Evolutionary conservation across 2,329 filamentous ascomycete genomes (phyloP), one percentile per base, ranked within the genome.

Genomic region (Nemania sp.): DNA sequence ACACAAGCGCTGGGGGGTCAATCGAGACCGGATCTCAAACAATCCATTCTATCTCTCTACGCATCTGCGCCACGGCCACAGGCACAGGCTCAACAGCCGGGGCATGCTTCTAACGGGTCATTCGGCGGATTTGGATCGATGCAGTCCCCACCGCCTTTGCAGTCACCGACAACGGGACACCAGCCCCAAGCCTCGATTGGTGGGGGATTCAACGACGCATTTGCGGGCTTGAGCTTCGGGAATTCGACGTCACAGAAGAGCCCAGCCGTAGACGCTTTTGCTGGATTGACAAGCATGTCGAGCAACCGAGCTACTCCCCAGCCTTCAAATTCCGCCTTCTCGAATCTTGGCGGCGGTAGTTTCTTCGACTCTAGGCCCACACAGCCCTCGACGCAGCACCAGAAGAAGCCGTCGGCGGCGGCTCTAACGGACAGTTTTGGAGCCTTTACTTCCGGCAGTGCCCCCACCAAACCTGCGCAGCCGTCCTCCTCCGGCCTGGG

Each of bases 1-100:
- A 84, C 87, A 12, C 78, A 84, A 47, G 82, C 83, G 5, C 74
- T 82, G 2, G 80, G 80, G 17, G 83, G 83, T 12, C 88, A 90
- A 68, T 96, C 92, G 47, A 84, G 95, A 63, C 93, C 94, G 2
- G 95, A 99, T 73, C 80, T 99, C 62, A 99, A 99, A 78, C 94
- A 97, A 76, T 98, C 94, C 2, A 99, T 99, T 62, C 79, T 99
- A 50, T 99, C 95, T 7, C 83, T 99, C 15, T 99, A 99, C 73
- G 92, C 93, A 11, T 90, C 91, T 7, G 86, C 87, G 5, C 90
- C 92, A 1, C 90, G 92, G 72, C 87, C 91, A n/a, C 77, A 75
- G 10, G 77, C 81, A 20, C 80, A 56, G 46, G n/a, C 54, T 39
- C 64, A 77, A 54, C 79, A 81, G 59, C 75, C 77, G 45, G 78